Evolutionary conservation across 768 basidiomycete genomes (phyloP), one percentile per base, ranked within the genome.

Genomic region (Collybia sp.): DNA sequence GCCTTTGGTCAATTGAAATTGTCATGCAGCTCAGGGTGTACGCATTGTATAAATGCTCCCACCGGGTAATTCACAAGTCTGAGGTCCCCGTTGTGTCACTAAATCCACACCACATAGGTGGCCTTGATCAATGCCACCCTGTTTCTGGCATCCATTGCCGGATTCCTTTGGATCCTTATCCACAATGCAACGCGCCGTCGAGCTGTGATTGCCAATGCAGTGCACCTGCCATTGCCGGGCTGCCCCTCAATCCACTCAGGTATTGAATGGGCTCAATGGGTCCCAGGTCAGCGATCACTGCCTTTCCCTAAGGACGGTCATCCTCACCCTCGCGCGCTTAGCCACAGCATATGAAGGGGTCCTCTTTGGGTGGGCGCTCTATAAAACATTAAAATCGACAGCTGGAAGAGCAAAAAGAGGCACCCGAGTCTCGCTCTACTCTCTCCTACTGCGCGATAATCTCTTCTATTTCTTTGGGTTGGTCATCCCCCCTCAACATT

Each of bases 1-100:
- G 66, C 30, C 56, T 77, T 6, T 76, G 75, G 74, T 65, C 70
- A 20, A 63, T 77, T 12, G 72, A 77, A 53, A 70, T 76, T 12
- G 58, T 75, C 46, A 72, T 77, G 70, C 72, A 73, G 53, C 49
- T 76, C 15, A 62, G 73, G 8, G 60, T 76, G 18, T 74, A 74
- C 48, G 71, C 70, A 0, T 47, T 77, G 10, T 77, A 60, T 45
- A 53, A 58, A 19, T 66, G 68, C 38, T 73, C 70, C 2, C 66
- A 63, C 49, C 65, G 57, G 50, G 73, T 71, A 15, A 47, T 60
- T 36, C 12, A n/a, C n/a, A 30, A 13, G 37, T 12, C 34, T 42
- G n/a, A 25, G 8, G 25, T 25, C 3, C 8, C 19, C 4, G 30
- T 3, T 37, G 16, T n/a, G 8, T n/a, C n/a, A 30, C 38, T n/a